These are phyloP conservation scores for Mariannaea elegans DNA, from an alignment of 2,329 filamentous ascomycete species.

Conservation along the genomic window DNA sequence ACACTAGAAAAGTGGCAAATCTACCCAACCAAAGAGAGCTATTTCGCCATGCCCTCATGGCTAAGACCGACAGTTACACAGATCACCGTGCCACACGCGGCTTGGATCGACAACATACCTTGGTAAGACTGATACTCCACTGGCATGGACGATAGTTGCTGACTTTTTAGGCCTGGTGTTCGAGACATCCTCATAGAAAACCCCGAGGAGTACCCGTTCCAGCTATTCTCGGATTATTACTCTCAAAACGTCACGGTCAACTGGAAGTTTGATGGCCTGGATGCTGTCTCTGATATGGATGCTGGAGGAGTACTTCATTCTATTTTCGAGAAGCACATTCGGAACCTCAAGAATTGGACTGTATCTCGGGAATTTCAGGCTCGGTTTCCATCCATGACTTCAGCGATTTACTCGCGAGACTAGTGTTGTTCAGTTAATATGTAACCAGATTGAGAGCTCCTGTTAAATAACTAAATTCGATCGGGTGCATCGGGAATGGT, in stretches of 20 bases:
- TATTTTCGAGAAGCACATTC: constrained; percentile 3
- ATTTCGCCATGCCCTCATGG: not conserved
- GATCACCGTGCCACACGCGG: not conserved
- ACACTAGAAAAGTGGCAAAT: constrained; percentile 9
- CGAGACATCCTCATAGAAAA: constrained; percentile 3
- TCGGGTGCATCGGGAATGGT: too few relatives aligned
- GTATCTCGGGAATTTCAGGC: not conserved
- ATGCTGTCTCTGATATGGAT: not conserved
- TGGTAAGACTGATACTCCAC: not conserved
- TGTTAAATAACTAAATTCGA: too few relatives aligned
- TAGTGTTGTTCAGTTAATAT: too few relatives aligned
- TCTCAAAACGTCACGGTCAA: not conserved
- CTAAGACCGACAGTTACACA: constrained; percentile 4
- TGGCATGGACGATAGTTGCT: not conserved
- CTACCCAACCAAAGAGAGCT: not conserved
- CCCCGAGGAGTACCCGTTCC: not conserved
- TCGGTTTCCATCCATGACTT: not conserved
- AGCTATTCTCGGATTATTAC: not conserved
- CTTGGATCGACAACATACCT: constrained; percentile 6
- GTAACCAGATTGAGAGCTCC: too few relatives aligned
- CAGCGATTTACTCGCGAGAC: not conserved
- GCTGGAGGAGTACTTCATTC: not conserved
- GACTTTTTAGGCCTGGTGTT: not conserved
- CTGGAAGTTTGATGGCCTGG: constrained; percentile 1
- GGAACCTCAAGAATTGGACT: constrained; percentile 5